These are phyloP conservation scores for Oenanthe javanica DNA, from an alignment of 140 eudicot genomes.

Conservation along the genomic window DNA sequence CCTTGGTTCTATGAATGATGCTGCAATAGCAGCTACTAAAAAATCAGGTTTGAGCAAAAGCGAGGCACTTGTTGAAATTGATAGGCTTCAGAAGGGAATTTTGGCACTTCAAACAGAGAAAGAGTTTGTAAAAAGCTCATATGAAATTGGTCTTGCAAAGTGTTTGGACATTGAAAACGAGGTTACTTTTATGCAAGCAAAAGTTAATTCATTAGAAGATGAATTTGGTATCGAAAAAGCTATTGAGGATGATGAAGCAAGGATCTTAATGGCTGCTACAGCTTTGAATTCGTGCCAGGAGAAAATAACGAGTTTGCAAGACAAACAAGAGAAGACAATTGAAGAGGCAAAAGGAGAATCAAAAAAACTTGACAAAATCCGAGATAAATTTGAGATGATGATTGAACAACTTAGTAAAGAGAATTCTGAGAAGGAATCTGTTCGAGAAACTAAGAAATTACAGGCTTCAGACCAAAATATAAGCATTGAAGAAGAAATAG, in stretches of 20 bases:
- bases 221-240: constrained; percentile 45
- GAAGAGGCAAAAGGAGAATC: constrained; percentile 40
- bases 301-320: constrained; percentile 33
- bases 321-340: constrained; percentile 27
- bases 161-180: constrained; percentile 53
- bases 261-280: constrained; percentile 44
- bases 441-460: background rate
- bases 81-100: constrained; percentile 64
- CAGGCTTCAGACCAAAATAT: constrained; percentile 19
- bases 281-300: constrained; percentile 56
- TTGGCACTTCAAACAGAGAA: constrained; percentile 61
- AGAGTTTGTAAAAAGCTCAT: constrained; percentile 63
- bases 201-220: constrained; percentile 53
- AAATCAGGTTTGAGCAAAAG: constrained; percentile 46
- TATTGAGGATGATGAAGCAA: constrained; percentile 65
- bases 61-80: constrained; percentile 48
- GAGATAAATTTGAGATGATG: constrained; percentile 29
- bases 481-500: background rate
- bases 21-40: background rate
- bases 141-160: constrained; percentile 44
- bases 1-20: constrained; percentile 21
- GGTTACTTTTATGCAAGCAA: constrained; percentile 46
- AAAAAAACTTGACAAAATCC: constrained; percentile 28
- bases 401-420: constrained; percentile 13
- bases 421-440: background rate